A percentile compares a stretch with the other conserved stretches of the same genome.
Evolutionary conservation across 225 moss, liverwort and hornwort species (phyloP).

Genomic region (Asterella californica): DNA sequence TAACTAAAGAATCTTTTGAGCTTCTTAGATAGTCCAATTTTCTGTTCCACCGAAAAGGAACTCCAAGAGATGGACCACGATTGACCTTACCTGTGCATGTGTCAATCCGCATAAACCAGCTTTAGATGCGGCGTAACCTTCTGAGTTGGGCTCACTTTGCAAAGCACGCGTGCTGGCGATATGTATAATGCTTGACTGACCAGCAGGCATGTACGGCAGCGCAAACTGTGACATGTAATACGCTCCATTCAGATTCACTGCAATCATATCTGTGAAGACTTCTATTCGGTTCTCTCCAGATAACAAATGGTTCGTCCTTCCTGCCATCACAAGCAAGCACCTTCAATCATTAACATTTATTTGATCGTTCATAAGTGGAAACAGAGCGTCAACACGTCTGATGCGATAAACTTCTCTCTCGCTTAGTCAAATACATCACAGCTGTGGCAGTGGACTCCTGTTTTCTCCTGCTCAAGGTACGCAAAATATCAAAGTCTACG

Average conservation of each 20-base stretch:
- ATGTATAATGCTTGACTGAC: slow-evolving; percentile 54
- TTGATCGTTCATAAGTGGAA: not conserved
- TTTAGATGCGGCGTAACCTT: slow-evolving; percentile 61
- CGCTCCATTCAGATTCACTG: slow-evolving; percentile 56
- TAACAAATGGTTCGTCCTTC: not conserved
- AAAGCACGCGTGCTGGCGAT: slow-evolving; percentile 60
- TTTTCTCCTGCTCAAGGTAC: not conserved
- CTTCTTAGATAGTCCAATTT: too few species aligned
- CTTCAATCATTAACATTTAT: not conserved
- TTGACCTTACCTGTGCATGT: slow-evolving; percentile 47
- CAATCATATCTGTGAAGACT: slow-evolving; percentile 48
- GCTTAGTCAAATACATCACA: not conserved
- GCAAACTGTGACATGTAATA: slow-evolving; percentile 49
- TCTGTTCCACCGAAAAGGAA: too few species aligned
- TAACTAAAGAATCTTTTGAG: too few species aligned
- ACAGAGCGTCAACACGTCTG: not conserved
- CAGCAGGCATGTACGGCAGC: slow-evolving; percentile 47
- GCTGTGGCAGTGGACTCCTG: not conserved
- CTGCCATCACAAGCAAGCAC: not conserved
- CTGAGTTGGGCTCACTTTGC: slow-evolving; percentile 59
- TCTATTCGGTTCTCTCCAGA: slow-evolving; percentile 37
- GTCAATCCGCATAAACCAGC: slow-evolving; percentile 63
- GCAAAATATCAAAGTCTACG: not conserved
- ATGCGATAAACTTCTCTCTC: not conserved
- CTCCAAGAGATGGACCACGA: not conserved